phyloP scores from a whole-genome alignment of 2,329 filamentous ascomycete species.

The Rhynchosporium secalis region DNA sequence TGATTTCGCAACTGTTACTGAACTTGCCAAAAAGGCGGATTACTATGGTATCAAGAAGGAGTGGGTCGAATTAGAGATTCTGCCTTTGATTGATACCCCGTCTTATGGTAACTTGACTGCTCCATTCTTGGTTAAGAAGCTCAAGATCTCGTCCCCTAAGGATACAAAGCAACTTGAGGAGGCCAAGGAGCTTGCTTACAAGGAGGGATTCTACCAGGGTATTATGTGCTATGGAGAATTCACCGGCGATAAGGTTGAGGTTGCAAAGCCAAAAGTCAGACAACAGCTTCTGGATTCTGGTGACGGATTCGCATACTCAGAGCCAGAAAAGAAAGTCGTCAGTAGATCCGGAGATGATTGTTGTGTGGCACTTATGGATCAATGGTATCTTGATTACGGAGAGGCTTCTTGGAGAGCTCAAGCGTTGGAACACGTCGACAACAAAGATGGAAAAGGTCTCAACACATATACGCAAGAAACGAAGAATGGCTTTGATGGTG shows the following conservation, averaged over 20 bases:
- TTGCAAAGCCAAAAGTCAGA: constrained; percentile 82
- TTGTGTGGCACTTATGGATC: constrained; percentile 88
- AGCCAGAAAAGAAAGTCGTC: constrained; percentile 87
- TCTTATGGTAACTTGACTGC: constrained; percentile 84
- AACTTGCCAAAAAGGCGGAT: constrained; percentile 91
- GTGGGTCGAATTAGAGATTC: constrained; percentile 88
- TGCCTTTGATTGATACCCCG: constrained; percentile 87
- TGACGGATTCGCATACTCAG: constrained; percentile 86
- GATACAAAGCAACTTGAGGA: constrained; percentile 87
- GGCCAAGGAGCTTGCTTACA: constrained; percentile 95
- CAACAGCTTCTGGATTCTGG: constrained; percentile 73
- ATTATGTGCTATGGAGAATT: constrained; percentile 85
- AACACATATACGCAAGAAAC: constrained; percentile 81
- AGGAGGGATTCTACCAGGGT: constrained; percentile 96
- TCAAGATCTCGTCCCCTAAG: constrained; percentile 97
- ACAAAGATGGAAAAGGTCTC: constrained; percentile 64
- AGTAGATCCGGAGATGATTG: constrained; percentile 90
- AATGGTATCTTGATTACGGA: constrained; percentile 98
- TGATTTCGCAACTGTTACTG: constrained; percentile 85
- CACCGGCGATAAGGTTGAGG: constrained; percentile 81
- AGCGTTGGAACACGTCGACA: constrained; percentile 71
- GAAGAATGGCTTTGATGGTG: constrained; percentile 78
- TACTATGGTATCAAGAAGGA: constrained; percentile 97
- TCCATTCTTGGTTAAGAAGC: constrained; percentile 78
- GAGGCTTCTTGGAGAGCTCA: constrained; percentile 81